Conservation (phyloP, 2,329 filamentous ascomycete genomes). For the Trichoderma sp. region DNA sequence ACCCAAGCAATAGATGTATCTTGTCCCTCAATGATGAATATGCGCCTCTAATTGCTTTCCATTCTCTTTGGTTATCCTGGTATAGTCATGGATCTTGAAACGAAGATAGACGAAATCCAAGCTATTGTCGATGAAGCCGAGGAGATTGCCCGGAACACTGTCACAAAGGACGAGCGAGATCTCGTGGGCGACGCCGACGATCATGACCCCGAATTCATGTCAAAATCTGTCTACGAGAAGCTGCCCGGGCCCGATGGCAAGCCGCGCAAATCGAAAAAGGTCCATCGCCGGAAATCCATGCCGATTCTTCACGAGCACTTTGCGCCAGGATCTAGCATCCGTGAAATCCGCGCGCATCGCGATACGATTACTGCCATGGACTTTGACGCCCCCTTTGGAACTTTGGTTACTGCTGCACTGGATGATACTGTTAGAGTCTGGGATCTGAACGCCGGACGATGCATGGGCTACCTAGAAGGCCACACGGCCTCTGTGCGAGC, state of each 20-base stretch:
- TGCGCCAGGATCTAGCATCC: constrained; percentile 83
- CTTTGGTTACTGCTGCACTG: constrained; percentile 85
- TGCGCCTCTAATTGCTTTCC: neutral
- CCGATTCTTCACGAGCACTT: constrained; percentile 95
- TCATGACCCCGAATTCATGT: constrained; percentile 74
- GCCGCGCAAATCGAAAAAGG: constrained; percentile 53
- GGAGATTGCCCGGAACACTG: constrained; percentile 54
- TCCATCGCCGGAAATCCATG: constrained; percentile 77
- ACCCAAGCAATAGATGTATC: neutral
- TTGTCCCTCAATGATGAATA: neutral
- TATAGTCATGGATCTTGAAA: constrained; percentile 64
- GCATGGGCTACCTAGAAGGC: constrained; percentile 87
- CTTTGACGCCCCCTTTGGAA: constrained; percentile 97
- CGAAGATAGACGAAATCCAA: constrained; percentile 63
- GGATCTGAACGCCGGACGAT: constrained; percentile 92
- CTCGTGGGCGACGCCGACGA: constrained; percentile 54
- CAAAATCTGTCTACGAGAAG: constrained; percentile 95
- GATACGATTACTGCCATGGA: constrained; percentile 89
- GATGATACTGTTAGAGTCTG: constrained; percentile 95
- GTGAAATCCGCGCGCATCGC: constrained; percentile 83
- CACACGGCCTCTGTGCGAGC: constrained; percentile 92
- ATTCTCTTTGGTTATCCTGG: no score
- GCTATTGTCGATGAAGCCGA: constrained; percentile 60
- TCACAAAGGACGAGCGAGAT: constrained; percentile 56
- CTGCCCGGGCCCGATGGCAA: constrained; percentile 61